Evolutionary conservation across 495 filamentous ascomycete species (phyloP).

Genomic region (Aspergillus mulundensis): DNA sequence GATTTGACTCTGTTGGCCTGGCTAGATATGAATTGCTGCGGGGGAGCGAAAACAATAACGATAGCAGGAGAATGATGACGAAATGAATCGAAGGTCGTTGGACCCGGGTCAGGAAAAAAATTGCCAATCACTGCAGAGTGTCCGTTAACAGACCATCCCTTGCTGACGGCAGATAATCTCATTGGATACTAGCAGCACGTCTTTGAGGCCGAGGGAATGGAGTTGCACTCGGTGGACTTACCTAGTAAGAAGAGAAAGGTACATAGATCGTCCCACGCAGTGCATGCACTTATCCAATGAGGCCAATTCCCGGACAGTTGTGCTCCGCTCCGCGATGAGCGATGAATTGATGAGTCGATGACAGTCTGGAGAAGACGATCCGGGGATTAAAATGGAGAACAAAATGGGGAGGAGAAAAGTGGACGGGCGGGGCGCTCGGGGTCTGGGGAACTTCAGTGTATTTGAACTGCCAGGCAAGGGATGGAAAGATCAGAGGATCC

Average conservation of each 20-base stretch:
- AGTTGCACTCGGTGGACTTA: constrained; percentile 9
- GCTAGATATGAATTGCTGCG: background rate
- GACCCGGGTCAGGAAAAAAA: background rate
- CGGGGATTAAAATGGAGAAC: background rate
- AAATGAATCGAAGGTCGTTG: background rate
- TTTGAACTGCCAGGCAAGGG: background rate
- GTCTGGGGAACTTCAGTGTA: background rate
- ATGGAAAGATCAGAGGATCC: background rate
- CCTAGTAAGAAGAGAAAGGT: constrained; percentile 6
- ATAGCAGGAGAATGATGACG: background rate
- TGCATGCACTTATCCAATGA: constrained; percentile 12
- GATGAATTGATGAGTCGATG: background rate
- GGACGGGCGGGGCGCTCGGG: background rate
- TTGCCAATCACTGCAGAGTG: constrained; percentile 7
- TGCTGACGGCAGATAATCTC: background rate
- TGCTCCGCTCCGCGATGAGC: constrained; percentile 7
- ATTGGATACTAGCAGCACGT: constrained; percentile 3
- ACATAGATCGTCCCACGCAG: constrained; percentile 17
- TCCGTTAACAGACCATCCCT: background rate
- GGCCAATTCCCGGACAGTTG: constrained; percentile 8
- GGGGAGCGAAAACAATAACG: background rate
- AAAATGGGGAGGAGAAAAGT: background rate
- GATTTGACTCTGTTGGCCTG: background rate
- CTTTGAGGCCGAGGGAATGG: background rate
- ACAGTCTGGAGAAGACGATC: constrained; percentile 10